Evolutionary conservation across 23 red algal species (phyloP).

Genomic region (Chondrus crispus): DNA sequence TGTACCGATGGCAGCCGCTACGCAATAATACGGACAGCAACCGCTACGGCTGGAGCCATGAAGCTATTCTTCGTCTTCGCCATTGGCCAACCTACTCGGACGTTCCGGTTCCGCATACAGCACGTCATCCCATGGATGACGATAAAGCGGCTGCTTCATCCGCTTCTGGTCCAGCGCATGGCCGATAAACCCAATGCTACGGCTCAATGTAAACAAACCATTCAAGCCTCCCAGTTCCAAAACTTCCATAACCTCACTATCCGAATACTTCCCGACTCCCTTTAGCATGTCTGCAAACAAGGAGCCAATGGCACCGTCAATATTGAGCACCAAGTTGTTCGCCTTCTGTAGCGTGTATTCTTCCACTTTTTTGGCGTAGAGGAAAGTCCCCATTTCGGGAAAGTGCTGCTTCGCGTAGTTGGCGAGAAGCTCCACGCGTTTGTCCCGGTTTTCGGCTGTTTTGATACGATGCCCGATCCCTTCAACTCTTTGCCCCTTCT

Average conservation of each 20-base stretch:
- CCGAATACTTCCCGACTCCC: slow-evolving; percentile 40
- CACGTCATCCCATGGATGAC: slow-evolving; percentile 98
- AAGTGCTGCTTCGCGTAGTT: slow-evolving; percentile 86
- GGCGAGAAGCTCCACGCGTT: slow-evolving; percentile 89
- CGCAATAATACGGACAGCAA: no score
- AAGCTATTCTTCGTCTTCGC: no score
- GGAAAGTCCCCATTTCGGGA: slow-evolving; percentile 75
- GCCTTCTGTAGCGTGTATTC: slow-evolving; percentile 96
- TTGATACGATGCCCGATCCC: slow-evolving; percentile 99
- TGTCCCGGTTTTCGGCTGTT: slow-evolving; percentile 93
- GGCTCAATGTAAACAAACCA: slow-evolving; percentile 84
- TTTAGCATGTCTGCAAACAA: slow-evolving; percentile 90
- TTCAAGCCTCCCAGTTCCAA: slow-evolving; percentile 96
- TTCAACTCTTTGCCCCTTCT: slow-evolving; percentile 87
- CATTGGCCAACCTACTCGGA: slow-evolving; percentile 33
- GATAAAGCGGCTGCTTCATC: slow-evolving; percentile 97
- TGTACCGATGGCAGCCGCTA: no score
- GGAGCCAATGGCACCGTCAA: slow-evolving; percentile 96
- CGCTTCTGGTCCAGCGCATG: slow-evolving; percentile 96
- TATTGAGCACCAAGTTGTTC: slow-evolving; percentile 96
- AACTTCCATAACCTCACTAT: slow-evolving; percentile 77
- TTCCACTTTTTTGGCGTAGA: slow-evolving; percentile 88
- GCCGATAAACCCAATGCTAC: slow-evolving; percentile 96
- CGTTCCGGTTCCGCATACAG: slow-evolving; percentile 88
- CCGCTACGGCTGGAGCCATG: no score